Evolutionary conservation across 805 yeast species (phyloP), one percentile per base, ranked within the genome.

Genomic region (Torulaspora quercuum): DNA sequence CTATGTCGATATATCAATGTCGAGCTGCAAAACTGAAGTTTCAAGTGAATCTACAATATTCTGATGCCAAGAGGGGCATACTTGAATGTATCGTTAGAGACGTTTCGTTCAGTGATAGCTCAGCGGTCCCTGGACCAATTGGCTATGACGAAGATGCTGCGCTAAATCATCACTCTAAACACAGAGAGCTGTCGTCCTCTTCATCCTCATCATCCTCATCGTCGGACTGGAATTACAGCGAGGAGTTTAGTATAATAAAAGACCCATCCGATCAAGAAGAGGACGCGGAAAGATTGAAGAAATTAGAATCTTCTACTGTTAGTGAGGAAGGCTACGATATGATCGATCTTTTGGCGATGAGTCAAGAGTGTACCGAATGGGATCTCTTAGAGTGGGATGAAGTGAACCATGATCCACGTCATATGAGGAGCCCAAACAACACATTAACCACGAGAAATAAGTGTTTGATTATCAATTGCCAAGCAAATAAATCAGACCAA

Each of bases 11-110:
- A 7, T 44, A 44, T 15, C 53, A 49, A 25, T 18, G 36, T 10
- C 45, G 50, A n/a, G 49, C 49, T 8, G 55, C 55, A 12, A 49
- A 45, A 25, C n/a, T 51, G 33, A 49, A 49, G 37, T 47, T 51
- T 21, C 49, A 45, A 19, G 48, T 47, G 11, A 28, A 43, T 16
- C 30, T 44, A 19, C 42, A 34, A 16, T 30, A 25, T 6, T 22
- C 12, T 11, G 44, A 40, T 25, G 29, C 34, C 11, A 31, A 26
- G 24, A 25, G 25, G 19, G 47, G 33, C 9, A 29, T 32, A 14
- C 42, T 37, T 18, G 50, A 45, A 20, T 41, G 47, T 18, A 20
- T 39, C n/a, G 25, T 50, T 8, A 41, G 25, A 12, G 49, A 50
- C 29, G 54, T 50, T 7, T 42, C 45, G 9, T 36, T 35, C 19